Base-by-base conservation (phyloP, 1,284 basidiomycete species). In the Marasmius sp. region DNA sequence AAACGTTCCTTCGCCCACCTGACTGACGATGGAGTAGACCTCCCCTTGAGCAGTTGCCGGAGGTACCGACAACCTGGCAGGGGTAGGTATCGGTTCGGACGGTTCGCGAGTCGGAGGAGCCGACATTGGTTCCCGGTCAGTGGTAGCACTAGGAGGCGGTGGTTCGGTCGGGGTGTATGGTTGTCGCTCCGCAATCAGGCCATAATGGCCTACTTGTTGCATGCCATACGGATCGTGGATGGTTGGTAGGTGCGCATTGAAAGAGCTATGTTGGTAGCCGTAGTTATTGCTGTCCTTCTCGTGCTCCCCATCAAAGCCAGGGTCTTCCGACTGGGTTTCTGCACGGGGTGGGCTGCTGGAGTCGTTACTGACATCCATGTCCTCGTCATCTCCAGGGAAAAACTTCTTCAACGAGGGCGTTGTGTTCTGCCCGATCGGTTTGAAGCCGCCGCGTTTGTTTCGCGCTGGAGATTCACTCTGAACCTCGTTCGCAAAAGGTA, bases 1-100 rank as follows among this genome's bases (percentile, higher is more conserved):
- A 72, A 99, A 99, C 1, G 97, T 99, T 2, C 97, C 97, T 74
- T 99, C 97, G 16, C 97, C 97, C 39, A 99, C 97, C 72, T 98
- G 96, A 57, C 87, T 91, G 41, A 99, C 82, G 60, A 96, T 93
- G 58, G 88, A 86, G 75, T 99, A 99, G 12, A 96, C 70, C 60
- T 92, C 88, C 62, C 83, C 83, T 50, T 73, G 76, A 38, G 75
- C 64, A 43, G 52, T 71, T 38, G 67, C 64, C 20, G 70, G 39
- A 39, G 63, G 69, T 39, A 75, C n/a, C 18, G 55, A 18, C 10
- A 39, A 39, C 39, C 48, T 27, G 36, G 39, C 33, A 49, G 20
- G 39, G 14, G 48, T n/a, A 4, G 51, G 34, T 39, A 33, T 33
- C 20, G 11, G 14, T 14, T n/a, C 39, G 27, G 58, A n/a, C 36